phyloP scores from a whole-genome alignment of 805 yeast genomes.

The Hanseniaspora singularis region DNA sequence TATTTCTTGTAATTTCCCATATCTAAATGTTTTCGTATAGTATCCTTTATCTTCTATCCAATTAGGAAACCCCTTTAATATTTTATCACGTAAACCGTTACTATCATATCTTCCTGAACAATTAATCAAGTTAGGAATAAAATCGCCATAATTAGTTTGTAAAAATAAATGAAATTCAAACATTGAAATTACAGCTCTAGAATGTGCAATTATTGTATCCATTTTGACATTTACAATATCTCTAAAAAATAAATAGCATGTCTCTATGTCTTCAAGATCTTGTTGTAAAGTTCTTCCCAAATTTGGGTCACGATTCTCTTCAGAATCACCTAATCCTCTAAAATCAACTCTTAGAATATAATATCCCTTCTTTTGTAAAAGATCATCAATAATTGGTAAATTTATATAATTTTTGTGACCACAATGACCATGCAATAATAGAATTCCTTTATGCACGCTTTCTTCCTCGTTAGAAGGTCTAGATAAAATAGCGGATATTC shows the following conservation, averaged over 20 bases:
- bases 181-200: slow-evolving; percentile 69
- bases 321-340: slow-evolving; percentile 73
- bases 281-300: slow-evolving; percentile 47
- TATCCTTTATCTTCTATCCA: slow-evolving; percentile 36
- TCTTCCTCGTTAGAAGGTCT: slow-evolving; percentile 22
- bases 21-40: slow-evolving; percentile 33
- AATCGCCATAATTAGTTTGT: slow-evolving; percentile 16
- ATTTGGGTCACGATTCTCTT: slow-evolving; percentile 26
- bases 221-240: slow-evolving; percentile 26
- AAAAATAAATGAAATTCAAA: slow-evolving; percentile 50
- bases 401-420: slow-evolving; percentile 77
- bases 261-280: slow-evolving; percentile 58
- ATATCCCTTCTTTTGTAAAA: slow-evolving; percentile 50
- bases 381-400: slow-evolving; percentile 49
- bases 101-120: slow-evolving; percentile 60
- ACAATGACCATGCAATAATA: slow-evolving; percentile 72
- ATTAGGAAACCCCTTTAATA: slow-evolving; percentile 26
- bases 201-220: slow-evolving; percentile 59
- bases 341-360: slow-evolving; percentile 70
- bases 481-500: slow-evolving; percentile 31
- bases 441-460: slow-evolving; percentile 38
- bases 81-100: slow-evolving; percentile 35
- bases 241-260: slow-evolving; percentile 30
- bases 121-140: slow-evolving; percentile 55
- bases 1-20: slow-evolving; percentile 37